Base-by-base conservation (phyloP, 2,329 filamentous ascomycete genomes). In the Ophiocordyceps camponoti-floridani region DNA sequence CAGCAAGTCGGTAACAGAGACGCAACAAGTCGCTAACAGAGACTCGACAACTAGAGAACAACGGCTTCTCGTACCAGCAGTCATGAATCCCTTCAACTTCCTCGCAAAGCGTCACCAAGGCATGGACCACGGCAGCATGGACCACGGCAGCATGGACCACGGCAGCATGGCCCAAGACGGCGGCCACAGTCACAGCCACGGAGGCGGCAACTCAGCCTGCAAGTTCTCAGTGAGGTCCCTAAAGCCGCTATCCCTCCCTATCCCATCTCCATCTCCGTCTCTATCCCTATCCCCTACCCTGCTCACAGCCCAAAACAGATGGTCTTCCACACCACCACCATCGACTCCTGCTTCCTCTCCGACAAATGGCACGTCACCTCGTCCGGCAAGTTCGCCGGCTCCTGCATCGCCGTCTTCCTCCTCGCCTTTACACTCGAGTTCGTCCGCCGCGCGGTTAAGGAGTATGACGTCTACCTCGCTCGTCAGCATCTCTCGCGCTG, bases 291-390 rank as follows among this genome's bases (percentile, higher is more conserved):
- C 7, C 16, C 6, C 7, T 5, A 14, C 11, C 9, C 12, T 5
- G 11, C 37, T 40, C n/a, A 10, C n/a, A n/a, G n/a, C n/a, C n/a
- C n/a, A n/a, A n/a, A n/a, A n/a, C n/a, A 84, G 79, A 87, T 86
- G 82, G 66, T 84, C 38, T 85, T 82, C 80, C 87, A 86, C 60
- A 84, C 80, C 79, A 69, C 82, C 58, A 81, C 78, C 3, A 65
- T 83, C 56, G 77, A 82, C 56, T 62, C 78, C 18, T 85, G 60
- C 53, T 89, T 91, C 69, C 71, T 91, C 55, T 64, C 80, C 23
- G 53, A 58, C 8, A 67, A 70, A 19, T 91, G 84, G 84, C 77
- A 77, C 54, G 73, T 89, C 58, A 78, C 65, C 14, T 80, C 78
- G 23, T 63, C 60, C 3, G 78, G 72, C 58, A 81, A 81, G 71